These are phyloP conservation scores for Talaromyces verruculosus DNA, from an alignment of 2,329 filamentous ascomycete species.

Conservation along the genomic window DNA sequence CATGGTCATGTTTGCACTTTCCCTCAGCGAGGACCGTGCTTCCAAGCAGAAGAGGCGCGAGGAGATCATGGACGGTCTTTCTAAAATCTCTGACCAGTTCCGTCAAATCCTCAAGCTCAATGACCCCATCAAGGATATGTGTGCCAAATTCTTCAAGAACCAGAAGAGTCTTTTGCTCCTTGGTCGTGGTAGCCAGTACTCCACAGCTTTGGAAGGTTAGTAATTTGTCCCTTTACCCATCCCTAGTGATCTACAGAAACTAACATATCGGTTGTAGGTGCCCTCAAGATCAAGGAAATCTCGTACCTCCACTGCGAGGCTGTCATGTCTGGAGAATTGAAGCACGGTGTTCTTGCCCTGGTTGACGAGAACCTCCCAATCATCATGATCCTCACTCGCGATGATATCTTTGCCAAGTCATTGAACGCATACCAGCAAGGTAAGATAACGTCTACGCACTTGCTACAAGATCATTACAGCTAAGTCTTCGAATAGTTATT, in stretches of 20 bases:
- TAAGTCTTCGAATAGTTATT: conserved; percentile 65
- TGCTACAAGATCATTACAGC: conserved; percentile 15
- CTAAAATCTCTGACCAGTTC: conserved; percentile 86
- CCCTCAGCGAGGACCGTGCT: conserved; percentile 91
- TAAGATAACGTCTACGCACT: conserved; percentile 42
- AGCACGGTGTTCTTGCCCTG: conserved; percentile 95
- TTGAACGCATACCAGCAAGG: conserved; percentile 98
- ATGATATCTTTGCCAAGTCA: conserved; percentile 97
- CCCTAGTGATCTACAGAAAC: conserved; percentile 20
- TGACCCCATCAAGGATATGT: conserved; percentile 90
- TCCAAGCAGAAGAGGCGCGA: conserved; percentile 89
- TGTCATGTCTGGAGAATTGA: conserved; percentile 99
- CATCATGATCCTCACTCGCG: conserved; percentile 98
- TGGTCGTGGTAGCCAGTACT: conserved; percentile 88
- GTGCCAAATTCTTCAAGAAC: conserved; percentile 88
- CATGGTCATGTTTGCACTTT: conserved; percentile 99
- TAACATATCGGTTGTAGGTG: conserved; percentile 51
- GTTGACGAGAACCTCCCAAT: conserved; percentile 98
- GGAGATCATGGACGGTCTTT: conserved; percentile 93
- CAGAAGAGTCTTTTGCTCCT: conserved; percentile 94
- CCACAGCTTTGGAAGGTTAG: conserved; percentile 85
- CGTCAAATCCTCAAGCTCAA: conserved; percentile 87
- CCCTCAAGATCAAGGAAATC: conserved; percentile 99
- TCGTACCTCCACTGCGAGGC: conserved; percentile 99
- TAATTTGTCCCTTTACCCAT: background rate